Base-by-base conservation (phyloP, 2,329 filamentous ascomycete species). In the Penicillium sumatraense region DNA sequence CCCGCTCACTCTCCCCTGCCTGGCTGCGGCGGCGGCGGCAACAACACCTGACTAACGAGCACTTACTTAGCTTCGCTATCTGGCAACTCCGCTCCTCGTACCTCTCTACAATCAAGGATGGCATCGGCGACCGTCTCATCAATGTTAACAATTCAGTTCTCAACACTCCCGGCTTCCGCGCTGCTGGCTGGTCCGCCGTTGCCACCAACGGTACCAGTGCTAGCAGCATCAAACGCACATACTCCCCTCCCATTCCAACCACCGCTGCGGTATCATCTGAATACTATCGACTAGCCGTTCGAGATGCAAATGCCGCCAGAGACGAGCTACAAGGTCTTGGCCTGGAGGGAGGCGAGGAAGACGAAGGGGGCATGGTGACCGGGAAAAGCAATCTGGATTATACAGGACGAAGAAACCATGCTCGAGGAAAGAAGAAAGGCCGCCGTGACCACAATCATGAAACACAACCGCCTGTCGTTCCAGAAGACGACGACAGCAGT, bases 71-170 rank as follows among this genome's bases (percentile, higher is more conserved):
- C 68, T 88, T 88, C 68, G 83, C 85, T 27, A 81, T 87, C 56
- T 88, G 86, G 79, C 84, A 86, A 67, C 77, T 88, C 36, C 84
- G 86, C 53, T 86, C 85, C 16, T 84, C 84, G 33, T 88, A 87
- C 66, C 80, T 88, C 18, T 81, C 81, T 26, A 78, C 81, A 45
- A 86, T 86, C 64, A 86, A 86, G 70, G 86, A 88, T 68, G 86
- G 85, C 56, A 83, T 87, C 36, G 85, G 85, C 58, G 86, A 88
- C 68, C 80, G 86, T 38, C 76, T 88, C 49, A 88, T 88, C 72
- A 86, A 81, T 57, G 80, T 88, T 62, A 86, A 88, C 67, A 80
- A 84, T 26, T 80, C 81, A 36, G 80, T 87, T 33, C 76, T 88
- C 50, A 88, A 87, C 68, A 84, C 85, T 41, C 83, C 84, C 18